Conservation (phyloP, 139 green algal species). For the Ostreobium quekettii region DNA sequence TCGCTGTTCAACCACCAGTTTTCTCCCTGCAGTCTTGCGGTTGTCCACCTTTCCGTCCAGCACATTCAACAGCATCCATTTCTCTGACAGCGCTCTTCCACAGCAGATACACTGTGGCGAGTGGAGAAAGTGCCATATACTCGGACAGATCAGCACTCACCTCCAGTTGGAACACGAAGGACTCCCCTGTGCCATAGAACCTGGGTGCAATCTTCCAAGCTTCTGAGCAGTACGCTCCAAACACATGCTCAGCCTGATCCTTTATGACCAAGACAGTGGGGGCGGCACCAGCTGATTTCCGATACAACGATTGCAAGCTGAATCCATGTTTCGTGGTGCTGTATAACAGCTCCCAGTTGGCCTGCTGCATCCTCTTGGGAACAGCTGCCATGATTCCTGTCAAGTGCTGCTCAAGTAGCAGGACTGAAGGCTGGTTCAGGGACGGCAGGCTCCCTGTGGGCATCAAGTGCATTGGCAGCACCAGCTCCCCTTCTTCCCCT, state of each 20-base stretch:
- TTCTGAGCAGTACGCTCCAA: slow-evolving; percentile 65
- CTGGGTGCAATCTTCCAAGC: slow-evolving; percentile 47
- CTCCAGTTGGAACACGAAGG: slow-evolving; percentile 73
- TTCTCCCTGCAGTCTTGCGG: no score
- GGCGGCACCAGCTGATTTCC: slow-evolving; percentile 16
- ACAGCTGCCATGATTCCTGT: slow-evolving; percentile 8
- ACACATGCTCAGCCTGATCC: slow-evolving; percentile 45
- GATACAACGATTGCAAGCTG: slow-evolving; percentile 60
- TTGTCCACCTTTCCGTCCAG: no score
- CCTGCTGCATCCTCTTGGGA: slow-evolving; percentile 10
- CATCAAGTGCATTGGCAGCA: slow-evolving; percentile 21
- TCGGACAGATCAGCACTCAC: slow-evolving; percentile 14
- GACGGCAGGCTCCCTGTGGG: slow-evolving; percentile 6
- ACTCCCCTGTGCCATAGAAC: slow-evolving; percentile 74
- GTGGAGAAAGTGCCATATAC: not conserved
- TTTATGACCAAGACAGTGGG: slow-evolving; percentile 35
- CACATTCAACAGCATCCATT: no score
- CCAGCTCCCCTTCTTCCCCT: slow-evolving; percentile 8
- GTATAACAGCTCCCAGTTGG: slow-evolving; percentile 25
- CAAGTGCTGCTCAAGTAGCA: slow-evolving; percentile 9
- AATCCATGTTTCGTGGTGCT: slow-evolving; percentile 40
- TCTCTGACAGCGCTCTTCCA: no score
- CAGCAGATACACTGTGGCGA: no score
- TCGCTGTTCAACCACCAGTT: no score
- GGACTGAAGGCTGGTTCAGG: slow-evolving; percentile 14